Percentiles rank a stretch among this genome's conserved stretches.
Conservation (phyloP, 371 early-diverging fungal genomes). For the Chytridium lagenaria region DNA sequence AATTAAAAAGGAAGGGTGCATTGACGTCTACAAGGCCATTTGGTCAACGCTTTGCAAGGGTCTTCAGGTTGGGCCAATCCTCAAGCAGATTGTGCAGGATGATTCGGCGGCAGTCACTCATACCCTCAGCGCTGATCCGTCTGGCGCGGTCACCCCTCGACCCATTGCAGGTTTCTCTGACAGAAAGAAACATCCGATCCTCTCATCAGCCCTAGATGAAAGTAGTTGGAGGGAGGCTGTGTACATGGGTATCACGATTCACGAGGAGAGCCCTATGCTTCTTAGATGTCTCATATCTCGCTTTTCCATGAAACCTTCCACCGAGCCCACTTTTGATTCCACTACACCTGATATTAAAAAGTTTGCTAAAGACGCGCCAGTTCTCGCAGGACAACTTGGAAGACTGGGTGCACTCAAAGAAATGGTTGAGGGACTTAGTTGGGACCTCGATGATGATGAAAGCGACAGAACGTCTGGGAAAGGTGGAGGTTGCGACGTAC, state of each 20-base stretch:
- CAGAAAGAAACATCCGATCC: not conserved
- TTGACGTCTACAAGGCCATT: not conserved
- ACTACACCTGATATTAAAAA: not conserved
- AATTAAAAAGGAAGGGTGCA: not conserved
- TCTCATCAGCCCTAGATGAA: not conserved
- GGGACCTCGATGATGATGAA: not conserved
- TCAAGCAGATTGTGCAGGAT: not conserved
- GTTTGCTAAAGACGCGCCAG: slow-evolving; percentile 2
- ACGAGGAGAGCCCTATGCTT: not conserved
- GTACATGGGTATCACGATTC: not conserved
- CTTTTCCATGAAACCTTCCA: not conserved
- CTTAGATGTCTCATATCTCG: not conserved
- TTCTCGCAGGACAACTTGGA: slow-evolving; percentile 1
- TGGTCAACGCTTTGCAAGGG: not conserved
- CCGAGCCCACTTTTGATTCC: not conserved
- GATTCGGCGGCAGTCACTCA: not conserved
- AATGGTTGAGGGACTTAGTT: not conserved
- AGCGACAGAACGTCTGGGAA: not conserved
- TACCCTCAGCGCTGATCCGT: not conserved
- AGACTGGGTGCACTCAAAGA: slow-evolving; percentile 4
- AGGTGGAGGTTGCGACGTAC: not conserved
- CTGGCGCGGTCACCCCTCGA: not conserved
- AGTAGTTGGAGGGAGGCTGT: not conserved
- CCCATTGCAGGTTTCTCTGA: not conserved
- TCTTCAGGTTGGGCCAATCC: not conserved